Conservation (phyloP, 495 filamentous ascomycete species). For the Neurospora tetrasperma region DNA sequence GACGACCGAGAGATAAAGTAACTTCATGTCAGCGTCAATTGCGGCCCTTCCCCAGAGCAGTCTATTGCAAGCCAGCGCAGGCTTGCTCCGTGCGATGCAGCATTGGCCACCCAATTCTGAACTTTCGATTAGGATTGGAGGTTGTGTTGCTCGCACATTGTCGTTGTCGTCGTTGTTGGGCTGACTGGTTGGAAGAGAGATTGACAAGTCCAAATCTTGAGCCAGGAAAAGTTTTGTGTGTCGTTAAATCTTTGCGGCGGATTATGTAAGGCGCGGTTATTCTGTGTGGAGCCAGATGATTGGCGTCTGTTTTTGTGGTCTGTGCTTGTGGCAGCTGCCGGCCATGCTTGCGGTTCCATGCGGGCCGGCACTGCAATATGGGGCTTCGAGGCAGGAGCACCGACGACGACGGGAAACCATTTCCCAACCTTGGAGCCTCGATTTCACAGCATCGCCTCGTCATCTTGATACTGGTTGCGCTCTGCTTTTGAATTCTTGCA, state of each 20-base stretch:
- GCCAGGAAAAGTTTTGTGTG: neutral
- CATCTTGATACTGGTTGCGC: neutral
- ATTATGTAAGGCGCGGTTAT: neutral
- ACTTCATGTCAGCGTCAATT: neutral
- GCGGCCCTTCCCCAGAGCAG: neutral
- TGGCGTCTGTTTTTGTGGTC: neutral
- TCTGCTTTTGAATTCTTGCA: neutral
- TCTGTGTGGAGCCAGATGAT: neutral
- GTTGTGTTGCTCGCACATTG: neutral
- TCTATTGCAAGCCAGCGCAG: neutral
- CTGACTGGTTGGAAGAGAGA: neutral
- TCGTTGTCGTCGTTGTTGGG: neutral
- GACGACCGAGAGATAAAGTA: neutral
- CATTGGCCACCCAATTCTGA: neutral
- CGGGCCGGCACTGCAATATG: neutral
- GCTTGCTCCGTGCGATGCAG: neutral
- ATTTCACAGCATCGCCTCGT: neutral
- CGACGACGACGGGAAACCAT: neutral
- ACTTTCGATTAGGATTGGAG: neutral
- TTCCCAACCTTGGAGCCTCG: neutral
- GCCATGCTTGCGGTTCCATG: neutral
- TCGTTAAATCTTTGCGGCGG: neutral
- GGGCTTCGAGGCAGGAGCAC: neutral
- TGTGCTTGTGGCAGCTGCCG: neutral
- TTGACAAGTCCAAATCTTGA: neutral